These are phyloP conservation scores for rapeseed (Brassica napus) DNA, from an alignment of 345 rosid genomes.

Conservation along the genomic window Da-Ae NC_063435.1:21382001-21382500, in stretches of 20 bases:
- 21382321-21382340: slow-evolving; percentile 59
- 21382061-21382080: neutral
- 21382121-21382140: slow-evolving; percentile 54
- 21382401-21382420: neutral
- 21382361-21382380: neutral
- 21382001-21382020: slow-evolving; percentile 68
- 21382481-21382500: neutral
- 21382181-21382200: slow-evolving; percentile 45
- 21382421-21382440: neutral
- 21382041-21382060: neutral
- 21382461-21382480: neutral
- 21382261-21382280: slow-evolving; percentile 46
- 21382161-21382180: slow-evolving; percentile 43
- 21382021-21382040: slow-evolving; percentile 29
- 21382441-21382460: neutral
- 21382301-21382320: slow-evolving; percentile 74
- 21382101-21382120: neutral
- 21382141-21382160: slow-evolving; percentile 52
- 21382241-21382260: slow-evolving; percentile 55
- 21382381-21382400: neutral
- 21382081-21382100: neutral
- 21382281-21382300: slow-evolving; percentile 59
- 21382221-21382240: slow-evolving; percentile 72
- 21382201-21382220: slow-evolving; percentile 52
- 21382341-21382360: neutral